These are phyloP conservation scores for Podila clonocystis DNA, from an alignment of 192 early-diverging fungal species.

Conservation along the genomic window DNA sequence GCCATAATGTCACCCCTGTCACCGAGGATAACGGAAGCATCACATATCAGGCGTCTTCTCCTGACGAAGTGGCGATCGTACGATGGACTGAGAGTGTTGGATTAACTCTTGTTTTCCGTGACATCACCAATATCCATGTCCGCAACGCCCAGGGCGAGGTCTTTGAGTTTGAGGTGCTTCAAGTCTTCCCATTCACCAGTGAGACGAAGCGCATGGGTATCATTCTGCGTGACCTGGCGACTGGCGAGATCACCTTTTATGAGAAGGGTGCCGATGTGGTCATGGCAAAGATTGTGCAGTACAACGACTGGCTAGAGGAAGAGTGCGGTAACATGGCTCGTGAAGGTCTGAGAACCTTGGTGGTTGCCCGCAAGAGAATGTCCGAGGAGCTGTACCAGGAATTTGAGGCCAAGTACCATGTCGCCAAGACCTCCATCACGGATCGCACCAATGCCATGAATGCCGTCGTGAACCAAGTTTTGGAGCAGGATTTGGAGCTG, in stretches of 20 bases:
- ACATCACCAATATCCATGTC: conserved; percentile 74
- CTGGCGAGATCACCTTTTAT: conserved; percentile 86
- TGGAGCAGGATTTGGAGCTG: conserved; percentile 90
- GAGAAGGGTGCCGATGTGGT: conserved; percentile 96
- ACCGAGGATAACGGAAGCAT: conserved; percentile 67
- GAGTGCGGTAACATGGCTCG: conserved; percentile 97
- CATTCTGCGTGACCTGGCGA: conserved; percentile 73
- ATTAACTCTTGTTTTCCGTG: conserved; percentile 81
- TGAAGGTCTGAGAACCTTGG: conserved; percentile 93
- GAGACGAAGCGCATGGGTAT: conserved; percentile 99
- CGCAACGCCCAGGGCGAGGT: conserved; percentile 62
- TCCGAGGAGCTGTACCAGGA: conserved; percentile 75
- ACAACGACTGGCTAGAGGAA: conserved; percentile 97
- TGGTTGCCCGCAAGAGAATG: conserved; percentile 87
- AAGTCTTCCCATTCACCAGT: conserved; percentile 99
- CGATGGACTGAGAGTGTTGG: conserved; percentile 92
- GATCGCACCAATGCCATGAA: conserved; percentile 79
- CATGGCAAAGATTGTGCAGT: conserved; percentile 88
- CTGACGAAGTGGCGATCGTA: conserved; percentile 96
- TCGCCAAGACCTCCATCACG: conserved; percentile 76
- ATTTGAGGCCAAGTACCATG: conserved; percentile 70
- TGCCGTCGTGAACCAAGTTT: conserved; percentile 65
- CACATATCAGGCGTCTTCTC: conserved; percentile 94
- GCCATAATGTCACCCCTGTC: conserved; percentile 91
- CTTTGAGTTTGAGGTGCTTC: conserved; percentile 81